Base-by-base conservation (phyloP, 768 basidiomycete genomes). In the Rhizopogon rudus region DNA sequence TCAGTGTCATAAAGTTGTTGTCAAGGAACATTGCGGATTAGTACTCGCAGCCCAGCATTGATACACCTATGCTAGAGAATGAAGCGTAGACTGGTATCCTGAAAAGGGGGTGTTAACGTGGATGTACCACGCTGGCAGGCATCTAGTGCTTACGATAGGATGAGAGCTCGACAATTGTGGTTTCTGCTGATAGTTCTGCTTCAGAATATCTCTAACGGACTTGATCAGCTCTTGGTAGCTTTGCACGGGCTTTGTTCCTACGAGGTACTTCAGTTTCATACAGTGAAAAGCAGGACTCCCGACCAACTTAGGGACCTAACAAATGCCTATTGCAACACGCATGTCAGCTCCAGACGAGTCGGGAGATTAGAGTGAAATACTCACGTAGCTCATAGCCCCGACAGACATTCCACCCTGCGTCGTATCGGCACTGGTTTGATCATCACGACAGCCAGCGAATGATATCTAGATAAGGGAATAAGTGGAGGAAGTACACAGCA, bases 351-450 rank as follows among this genome's bases (percentile, higher is more conserved):
- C 1, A 33, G 5, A n/a, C 9, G 5, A 8, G 22, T 10, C 9
- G 25, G 6, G 3, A 35, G 7, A 22, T 2, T 35, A 13, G 14
- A 6, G 13, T 13, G 16, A n/a, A 51, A 53, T 31, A 72, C 86
- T 48, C 64, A 88, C 88, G 69, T 86, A 77, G 67, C 87, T 88
- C 85, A 91, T 91, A 3, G 88, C 89, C 2, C 89, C 89, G 6
- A 87, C 83, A 0, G 88, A 84, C 4, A 80, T 73, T 20, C 85
- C 86, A 22, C 75, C 76, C 28, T 79, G 73, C 50, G 81, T 80
- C 1, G 87, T 87, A 63, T 90, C 88, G 0, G 86, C 84, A 63
- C 87, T 90, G 0, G 81, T 88, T 67, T 88, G 81, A 35, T 77
- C 77, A 65, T 91, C 89, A 51, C 81, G 75, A 62, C 88, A 88